Conservation (phyloP, 257 asterid genomes). For the Schizonepeta tenuifolia region DNA sequence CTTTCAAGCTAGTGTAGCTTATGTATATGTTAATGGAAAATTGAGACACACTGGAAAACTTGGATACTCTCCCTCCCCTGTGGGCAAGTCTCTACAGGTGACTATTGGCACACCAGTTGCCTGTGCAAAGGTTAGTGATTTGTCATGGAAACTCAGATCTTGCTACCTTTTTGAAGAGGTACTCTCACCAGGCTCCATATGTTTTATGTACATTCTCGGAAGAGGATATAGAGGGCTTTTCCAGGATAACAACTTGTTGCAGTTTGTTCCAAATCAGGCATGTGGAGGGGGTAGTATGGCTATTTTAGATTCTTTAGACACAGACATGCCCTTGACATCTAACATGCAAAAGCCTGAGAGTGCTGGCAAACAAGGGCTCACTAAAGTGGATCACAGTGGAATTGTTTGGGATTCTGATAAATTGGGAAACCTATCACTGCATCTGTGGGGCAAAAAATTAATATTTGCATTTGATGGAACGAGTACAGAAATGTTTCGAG, state of each 20-base stretch:
- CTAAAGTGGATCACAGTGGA: conserved; percentile 86
- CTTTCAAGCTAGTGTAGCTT: conserved; percentile 96
- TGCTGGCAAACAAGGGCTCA: conserved; percentile 70
- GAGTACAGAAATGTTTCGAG: conserved; percentile 77
- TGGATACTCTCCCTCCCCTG: conserved; percentile 97
- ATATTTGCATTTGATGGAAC: conserved; percentile 99
- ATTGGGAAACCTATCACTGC: conserved; percentile 78
- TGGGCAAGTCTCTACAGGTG: conserved; percentile 93
- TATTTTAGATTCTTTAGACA: conserved; percentile 91
- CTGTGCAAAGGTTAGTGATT: conserved; percentile 75
- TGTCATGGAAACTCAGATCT: conserved; percentile 93
- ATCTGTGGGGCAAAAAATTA: conserved; percentile 88
- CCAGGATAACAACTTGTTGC: conserved; percentile 88
- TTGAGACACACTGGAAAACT: conserved; percentile 90
- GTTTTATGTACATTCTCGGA: conserved; percentile 97
- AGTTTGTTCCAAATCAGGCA: conserved; percentile 95
- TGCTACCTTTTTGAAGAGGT: conserved; percentile 99
- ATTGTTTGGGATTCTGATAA: conserved; percentile 97
- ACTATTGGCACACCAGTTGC: conserved; percentile 88
- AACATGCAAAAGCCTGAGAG: conserved; percentile 75
- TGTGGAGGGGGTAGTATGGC: conserved; percentile 99
- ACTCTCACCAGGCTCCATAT: conserved; percentile 93
- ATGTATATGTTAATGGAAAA: conserved; percentile 93
- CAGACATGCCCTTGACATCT: conserved; percentile 68
- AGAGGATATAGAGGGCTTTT: conserved; percentile 96